phyloP scores from a whole-genome alignment of 495 filamentous ascomycete genomes.

The Penicillium verhagenii region DNA sequence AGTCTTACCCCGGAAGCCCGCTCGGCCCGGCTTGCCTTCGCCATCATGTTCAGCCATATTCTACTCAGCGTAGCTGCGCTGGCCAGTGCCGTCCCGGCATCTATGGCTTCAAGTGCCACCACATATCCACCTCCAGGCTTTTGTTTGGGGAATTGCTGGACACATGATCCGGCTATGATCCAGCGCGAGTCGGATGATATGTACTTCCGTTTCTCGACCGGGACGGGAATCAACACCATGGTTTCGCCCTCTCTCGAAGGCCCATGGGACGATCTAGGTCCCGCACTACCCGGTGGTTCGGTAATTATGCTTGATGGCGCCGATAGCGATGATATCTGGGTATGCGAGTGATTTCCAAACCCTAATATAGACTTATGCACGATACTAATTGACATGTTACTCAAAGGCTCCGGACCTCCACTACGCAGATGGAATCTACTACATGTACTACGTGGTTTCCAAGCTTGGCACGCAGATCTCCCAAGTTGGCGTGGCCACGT shows the following conservation, averaged over 20 bases:
- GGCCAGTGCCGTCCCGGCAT: neutral
- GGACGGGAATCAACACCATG: constrained; percentile 58
- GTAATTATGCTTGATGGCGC: constrained; percentile 52
- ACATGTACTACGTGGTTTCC: constrained; percentile 70
- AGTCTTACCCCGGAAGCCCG: neutral
- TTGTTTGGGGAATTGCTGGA: constrained; percentile 59
- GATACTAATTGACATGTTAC: neutral
- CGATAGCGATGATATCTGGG: constrained; percentile 57
- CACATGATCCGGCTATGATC: constrained; percentile 65
- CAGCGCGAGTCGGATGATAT: constrained; percentile 61
- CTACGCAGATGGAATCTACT: constrained; percentile 57
- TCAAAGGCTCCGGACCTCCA: constrained; percentile 65
- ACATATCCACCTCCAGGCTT: constrained; percentile 51
- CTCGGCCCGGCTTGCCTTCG: neutral
- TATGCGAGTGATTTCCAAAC: constrained; percentile 22
- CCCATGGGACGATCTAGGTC: constrained; percentile 62
- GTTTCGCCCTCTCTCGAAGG: constrained; percentile 57
- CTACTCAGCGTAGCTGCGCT: neutral
- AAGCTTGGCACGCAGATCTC: constrained; percentile 62
- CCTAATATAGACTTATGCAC: neutral
- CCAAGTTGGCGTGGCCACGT: constrained; percentile 67
- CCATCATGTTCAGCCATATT: neutral
- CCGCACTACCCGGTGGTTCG: constrained; percentile 55
- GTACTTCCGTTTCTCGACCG: constrained; percentile 73
- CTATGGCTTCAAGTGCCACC: constrained; percentile 9